Conservation (phyloP, 495 filamentous ascomycete species). For the Talaromyces trachyspermus region DNA sequence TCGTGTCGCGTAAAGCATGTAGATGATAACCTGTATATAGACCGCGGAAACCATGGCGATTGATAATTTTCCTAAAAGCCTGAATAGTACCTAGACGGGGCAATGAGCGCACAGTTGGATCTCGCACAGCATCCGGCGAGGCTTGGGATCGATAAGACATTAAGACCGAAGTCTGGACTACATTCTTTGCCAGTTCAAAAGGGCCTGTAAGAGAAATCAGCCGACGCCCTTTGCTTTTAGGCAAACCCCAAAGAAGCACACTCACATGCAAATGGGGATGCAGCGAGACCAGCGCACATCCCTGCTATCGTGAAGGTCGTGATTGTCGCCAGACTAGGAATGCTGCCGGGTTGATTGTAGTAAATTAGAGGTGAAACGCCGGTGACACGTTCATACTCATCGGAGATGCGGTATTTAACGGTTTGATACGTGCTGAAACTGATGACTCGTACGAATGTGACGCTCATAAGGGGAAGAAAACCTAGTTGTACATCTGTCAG, state of each 20-base stretch:
- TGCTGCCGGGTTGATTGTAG: conserved; percentile 62
- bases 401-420: conserved; percentile 68
- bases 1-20: conserved; percentile 76
- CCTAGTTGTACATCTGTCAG: no score
- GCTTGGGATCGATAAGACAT: conserved; percentile 61
- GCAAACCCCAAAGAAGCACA: no score
- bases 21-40: conserved; percentile 82
- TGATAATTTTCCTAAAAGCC: conserved; percentile 71
- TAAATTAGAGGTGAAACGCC: conserved; percentile 63
- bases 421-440: conserved; percentile 91
- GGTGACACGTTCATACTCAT: conserved; percentile 38
- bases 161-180: conserved; percentile 81
- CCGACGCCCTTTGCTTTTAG: neutral
- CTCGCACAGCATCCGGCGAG: conserved; percentile 47
- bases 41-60: conserved; percentile 67
- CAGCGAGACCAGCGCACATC: conserved; percentile 67
- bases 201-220: conserved; percentile 49
- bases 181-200: conserved; percentile 90
- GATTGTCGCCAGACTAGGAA: conserved; percentile 60
- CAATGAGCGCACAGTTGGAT: conserved; percentile 57
- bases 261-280: conserved; percentile 83
- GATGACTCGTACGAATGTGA: conserved; percentile 82
- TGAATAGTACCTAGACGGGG: conserved; percentile 74
- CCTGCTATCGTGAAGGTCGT: conserved; percentile 73
- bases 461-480: conserved; percentile 73